Base-by-base conservation (phyloP, 257 asterid genomes). In the Capsicum pubescens region DNA sequence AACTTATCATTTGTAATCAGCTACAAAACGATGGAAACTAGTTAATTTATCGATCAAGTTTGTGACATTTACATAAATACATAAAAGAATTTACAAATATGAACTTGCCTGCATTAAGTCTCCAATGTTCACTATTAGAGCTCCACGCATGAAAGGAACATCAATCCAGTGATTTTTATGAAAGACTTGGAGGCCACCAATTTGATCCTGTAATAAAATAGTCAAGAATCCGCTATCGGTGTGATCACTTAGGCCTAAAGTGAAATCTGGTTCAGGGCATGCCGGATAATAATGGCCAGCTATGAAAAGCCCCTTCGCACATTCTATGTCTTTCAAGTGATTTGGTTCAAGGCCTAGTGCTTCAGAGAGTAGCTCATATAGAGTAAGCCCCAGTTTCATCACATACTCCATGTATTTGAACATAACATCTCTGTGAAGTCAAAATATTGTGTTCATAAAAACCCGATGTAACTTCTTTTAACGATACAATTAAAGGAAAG, bases 131-230 rank as follows among this genome's bases (percentile, higher is more conserved):
- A 92, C 79, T 2, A 92, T 84, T 2, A 92, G 39, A 16, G 91
- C 90, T 9, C 90, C 92, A 19, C 84, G 90, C 48, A 88, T 4
- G 36, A 87, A 88, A 67, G 91, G 87, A 80, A 90, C 92, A 87
- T 89, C 88, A 14, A 90, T 84, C 93, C 92, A 90, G 15, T 87
- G 85, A 71, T 82, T 32, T 42, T 85, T 63, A 61, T 89, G 89
- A 2, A 80, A 86, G 50, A 92, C 88, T 90, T 92, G 95, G 55
- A 92, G 90, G 64, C 93, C 93, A 2, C 91, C 92, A 0, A 86
- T 19, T 39, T 85, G 84, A 83, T 91, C 94, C 72, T 89, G 92
- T n/a, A 88, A 61, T 8, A 91, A 80, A 56, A 91, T 83, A 7
- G 89, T 89, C 36, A 91, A 4, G 61, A 91, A 92, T 55, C 85